A percentile compares a stretch with the other conserved stretches of the same genome.
Evolutionary conservation across 2,329 filamentous ascomycete genomes (phyloP).

Genomic region (Teratosphaeria destructans): DNA sequence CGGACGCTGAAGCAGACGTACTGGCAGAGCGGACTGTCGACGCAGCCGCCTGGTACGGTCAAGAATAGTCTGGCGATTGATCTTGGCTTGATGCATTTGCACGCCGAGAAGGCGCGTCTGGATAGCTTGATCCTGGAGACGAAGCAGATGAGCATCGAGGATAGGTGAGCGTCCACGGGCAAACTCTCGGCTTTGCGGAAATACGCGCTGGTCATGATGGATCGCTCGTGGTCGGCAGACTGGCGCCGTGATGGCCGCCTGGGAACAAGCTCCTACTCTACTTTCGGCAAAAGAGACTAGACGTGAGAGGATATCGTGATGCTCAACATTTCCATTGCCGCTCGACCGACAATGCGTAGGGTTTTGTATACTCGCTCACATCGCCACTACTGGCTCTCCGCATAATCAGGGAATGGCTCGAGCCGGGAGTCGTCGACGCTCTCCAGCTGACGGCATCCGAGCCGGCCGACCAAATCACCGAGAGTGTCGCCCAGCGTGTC

Average conservation of each 20-base stretch:
- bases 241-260: not conserved
- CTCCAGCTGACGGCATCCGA: conserved; percentile 19
- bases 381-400: conserved; percentile 7
- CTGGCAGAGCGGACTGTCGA: not conserved
- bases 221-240: too few relatives aligned
- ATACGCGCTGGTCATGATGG: too few relatives aligned
- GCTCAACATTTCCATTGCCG: not conserved
- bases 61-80: not conserved
- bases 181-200: too few relatives aligned
- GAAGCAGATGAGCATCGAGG: not conserved
- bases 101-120: not conserved
- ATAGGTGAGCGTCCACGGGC: not conserved
- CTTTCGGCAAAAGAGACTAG: not conserved
- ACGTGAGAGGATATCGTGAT: not conserved
- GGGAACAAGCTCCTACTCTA: not conserved
- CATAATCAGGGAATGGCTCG: conserved; percentile 19
- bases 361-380: not conserved
- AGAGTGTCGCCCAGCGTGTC: conserved; percentile 5
- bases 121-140: not conserved
- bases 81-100: not conserved
- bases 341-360: not conserved
- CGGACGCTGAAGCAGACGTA: not conserved
- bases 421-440: conserved; percentile 19
- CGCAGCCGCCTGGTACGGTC: not conserved
- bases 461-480: conserved; percentile 8